phyloP scores from a whole-genome alignment of 2,329 filamentous ascomycete species.

The Ophiostoma angusticollis region DNA sequence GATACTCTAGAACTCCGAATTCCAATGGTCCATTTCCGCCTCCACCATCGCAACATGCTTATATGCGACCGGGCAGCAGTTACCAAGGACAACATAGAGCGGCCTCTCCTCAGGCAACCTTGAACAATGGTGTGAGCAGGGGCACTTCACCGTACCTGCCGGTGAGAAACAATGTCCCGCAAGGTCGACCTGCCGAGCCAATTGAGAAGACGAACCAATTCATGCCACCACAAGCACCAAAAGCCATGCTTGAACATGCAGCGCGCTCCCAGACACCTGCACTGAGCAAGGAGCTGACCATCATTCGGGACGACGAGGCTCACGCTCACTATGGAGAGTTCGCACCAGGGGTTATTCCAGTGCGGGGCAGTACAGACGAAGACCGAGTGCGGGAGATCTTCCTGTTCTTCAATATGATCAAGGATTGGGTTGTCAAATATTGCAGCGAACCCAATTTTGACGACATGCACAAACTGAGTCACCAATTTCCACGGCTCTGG shows the following conservation, averaged over 20 bases:
- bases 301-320: background rate
- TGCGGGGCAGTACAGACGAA: background rate
- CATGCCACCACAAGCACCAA: background rate
- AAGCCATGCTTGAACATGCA: background rate
- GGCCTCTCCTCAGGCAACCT: too few relatives aligned
- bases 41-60: background rate
- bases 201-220: background rate
- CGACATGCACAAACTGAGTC: constrained; percentile 3
- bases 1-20: background rate
- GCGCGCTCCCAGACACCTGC: background rate
- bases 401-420: constrained; percentile 12
- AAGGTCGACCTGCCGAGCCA: background rate
- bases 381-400: constrained; percentile 11
- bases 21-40: background rate
- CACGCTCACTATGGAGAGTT: background rate
- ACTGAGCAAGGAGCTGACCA: background rate
- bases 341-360: constrained; percentile 1
- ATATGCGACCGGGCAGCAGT: background rate
- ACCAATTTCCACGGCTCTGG: constrained; percentile 20
- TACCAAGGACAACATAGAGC: background rate
- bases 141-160: too few relatives aligned
- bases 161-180: too few relatives aligned
- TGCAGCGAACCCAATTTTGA: background rate
- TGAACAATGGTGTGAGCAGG: too few relatives aligned
- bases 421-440: constrained; percentile 12